Base-by-base conservation (phyloP, 495 filamentous ascomycete species). In the Penicillium taxi region DNA sequence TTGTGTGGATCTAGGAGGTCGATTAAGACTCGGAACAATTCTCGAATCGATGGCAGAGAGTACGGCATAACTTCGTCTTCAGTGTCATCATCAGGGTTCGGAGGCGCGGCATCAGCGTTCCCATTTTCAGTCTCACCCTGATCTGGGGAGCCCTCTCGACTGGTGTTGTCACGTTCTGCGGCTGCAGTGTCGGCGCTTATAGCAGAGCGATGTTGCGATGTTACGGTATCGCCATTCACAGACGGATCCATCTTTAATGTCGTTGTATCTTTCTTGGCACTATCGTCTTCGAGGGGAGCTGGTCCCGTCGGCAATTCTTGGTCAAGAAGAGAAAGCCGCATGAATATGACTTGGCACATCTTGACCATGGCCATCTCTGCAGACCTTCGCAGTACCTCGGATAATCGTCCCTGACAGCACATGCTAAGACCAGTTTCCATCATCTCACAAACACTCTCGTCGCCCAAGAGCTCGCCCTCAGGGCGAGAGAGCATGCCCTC, bases 371-470 rank as follows among this genome's bases (percentile, higher is more conserved):
- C 82, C 59, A 94, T 91, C 57, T 99, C 91, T 1, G 93, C 93
- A 15, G 87, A 90, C 42, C 88, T 74, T 36, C 89, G 74, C 12
- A 99, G 69, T 7, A 96, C 77, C 50, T 96, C 91, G 12, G 91
- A 94, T 33, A 99, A 74, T 32, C 89, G 77, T 37, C 80, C 77
- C 61, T 96, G 87, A 39, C 89, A 96, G 63, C 91, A 99, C 75
- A 99, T 96, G 56, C 88, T 94, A 43, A 99, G 59, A 3, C 89
- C 93, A 4, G 86, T 89, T 59, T 95, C 91, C 91, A 99, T 96
- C 91, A 99, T 96, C 53, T 95, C 85, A 53, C 91, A 99, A 8
- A 99, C 85, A 53, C 89, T 96, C 64, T 95, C 89, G 49, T 99
- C 91, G 21, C 90, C 88, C 3, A 95, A 73, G 2, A 96, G 69